Base-by-base conservation (phyloP, 495 filamentous ascomycete genomes). In the Aspergillus ostianus region DNA sequence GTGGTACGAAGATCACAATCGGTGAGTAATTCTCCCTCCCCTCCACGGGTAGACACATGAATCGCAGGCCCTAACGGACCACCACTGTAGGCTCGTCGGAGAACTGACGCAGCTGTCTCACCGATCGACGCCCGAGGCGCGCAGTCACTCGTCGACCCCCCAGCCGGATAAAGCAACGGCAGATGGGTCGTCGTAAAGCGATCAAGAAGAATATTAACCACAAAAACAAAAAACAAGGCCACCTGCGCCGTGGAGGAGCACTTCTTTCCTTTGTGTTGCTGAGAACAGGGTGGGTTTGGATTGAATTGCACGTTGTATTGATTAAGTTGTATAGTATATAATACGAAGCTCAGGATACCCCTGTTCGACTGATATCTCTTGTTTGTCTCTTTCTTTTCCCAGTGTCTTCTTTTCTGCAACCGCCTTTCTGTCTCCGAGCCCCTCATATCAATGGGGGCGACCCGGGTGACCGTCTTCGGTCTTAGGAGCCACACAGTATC, bases 1-100 rank as follows among this genome's bases (percentile, higher is more conserved):
- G 55, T 80, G 75, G 76, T 73, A 76, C 53, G 73, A 73, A 56
- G 77, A 80, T 53, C 76, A 80, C 56, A 70, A 67, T 57, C 75
- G 71, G 77, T 80, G 55, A 68, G 73, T 64, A 21, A 27, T n/a
- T 29, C 52, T 59, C 19, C 27, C 36, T 29, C 52, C 26, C 26
- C 45, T 51, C 20, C 23, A 47, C 18, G 45, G 30, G 9, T 32
- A 12, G 21, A 9, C n/a, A 17, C 23, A 21, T 9, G 46, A 19
- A 54, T 6, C 26, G n/a, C n/a, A 50, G 9, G 7, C 7, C 4
- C 26, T 23, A 51, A 23, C 12, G 49, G 29, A 23, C 51, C 4
- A 23, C 51, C 4, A 17, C 44, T 27, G 44, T 57, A 80, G 77
- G 64, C 69, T 80, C 41, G 66, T 80, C 63, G 73, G 70, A 49